Evolutionary conservation across 2,329 filamentous ascomycete species (phyloP).

Genomic region (Trichoderma oligosporum): DNA sequence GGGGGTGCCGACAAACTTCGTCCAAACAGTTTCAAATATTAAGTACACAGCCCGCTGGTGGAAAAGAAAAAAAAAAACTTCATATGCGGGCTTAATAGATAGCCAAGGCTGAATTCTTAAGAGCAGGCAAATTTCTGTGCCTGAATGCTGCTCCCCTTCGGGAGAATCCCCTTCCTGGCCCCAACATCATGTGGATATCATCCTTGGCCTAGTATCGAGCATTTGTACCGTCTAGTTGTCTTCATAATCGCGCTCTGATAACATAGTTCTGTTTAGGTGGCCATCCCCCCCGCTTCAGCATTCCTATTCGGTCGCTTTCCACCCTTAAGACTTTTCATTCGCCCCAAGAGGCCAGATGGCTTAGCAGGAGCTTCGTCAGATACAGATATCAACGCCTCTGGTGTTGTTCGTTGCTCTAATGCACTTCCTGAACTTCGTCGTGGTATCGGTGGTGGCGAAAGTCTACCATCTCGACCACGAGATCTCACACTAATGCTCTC

Average conservation of each 20-base stretch:
- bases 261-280: neutral
- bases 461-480: constrained; percentile 33
- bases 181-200: constrained; percentile 12
- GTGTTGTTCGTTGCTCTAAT: constrained; percentile 63
- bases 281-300: constrained; percentile 30
- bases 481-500: constrained; percentile 49
- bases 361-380: constrained; percentile 43
- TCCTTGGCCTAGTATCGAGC: constrained; percentile 3
- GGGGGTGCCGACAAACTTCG: neutral
- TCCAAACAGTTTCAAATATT: constrained; percentile 5
- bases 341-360: constrained; percentile 64
- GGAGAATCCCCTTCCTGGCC: neutral
- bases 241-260: constrained; percentile 4
- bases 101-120: constrained; percentile 4
- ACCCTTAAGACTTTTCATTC: constrained; percentile 80
- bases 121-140: constrained; percentile 1
- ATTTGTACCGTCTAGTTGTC: constrained; percentile 8
- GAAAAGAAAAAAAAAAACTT: neutral
- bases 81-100: constrained; percentile 6
- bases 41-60: constrained; percentile 16
- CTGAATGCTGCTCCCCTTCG: neutral
- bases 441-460: constrained; percentile 47
- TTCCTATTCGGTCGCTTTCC: constrained; percentile 44
- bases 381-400: constrained; percentile 46
- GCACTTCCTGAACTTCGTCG: constrained; percentile 37